Evolutionary conservation across 306 rosid species (phyloP).

Genomic region (Vigna radiata): DNA sequence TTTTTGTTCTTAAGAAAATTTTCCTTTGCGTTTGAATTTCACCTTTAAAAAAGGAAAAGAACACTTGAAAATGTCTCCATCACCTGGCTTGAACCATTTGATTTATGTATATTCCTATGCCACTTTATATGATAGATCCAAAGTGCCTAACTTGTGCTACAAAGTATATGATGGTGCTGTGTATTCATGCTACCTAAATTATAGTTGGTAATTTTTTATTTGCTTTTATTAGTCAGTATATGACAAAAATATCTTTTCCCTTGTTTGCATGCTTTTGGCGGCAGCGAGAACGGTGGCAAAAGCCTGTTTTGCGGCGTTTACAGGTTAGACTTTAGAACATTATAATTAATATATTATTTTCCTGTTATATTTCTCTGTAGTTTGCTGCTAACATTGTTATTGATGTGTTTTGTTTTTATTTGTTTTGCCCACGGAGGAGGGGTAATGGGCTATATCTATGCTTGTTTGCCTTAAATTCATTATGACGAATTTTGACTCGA

Average conservation of each 20-base stretch:
- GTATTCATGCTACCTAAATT: not conserved
- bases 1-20: not conserved
- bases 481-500: constrained; percentile 43
- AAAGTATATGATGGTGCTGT: not conserved
- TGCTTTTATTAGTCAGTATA: constrained; percentile 23
- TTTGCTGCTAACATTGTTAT: constrained; percentile 33
- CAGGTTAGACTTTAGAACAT: constrained; percentile 49
- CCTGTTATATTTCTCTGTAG: constrained; percentile 10
- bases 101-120: constrained; percentile 16
- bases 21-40: not conserved
- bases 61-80: constrained; percentile 14
- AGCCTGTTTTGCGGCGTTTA: constrained; percentile 58
- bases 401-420: not conserved
- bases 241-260: not conserved
- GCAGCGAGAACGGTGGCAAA: constrained; percentile 58
- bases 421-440: not conserved
- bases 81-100: not conserved
- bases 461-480: constrained; percentile 28
- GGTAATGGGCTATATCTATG: not conserved
- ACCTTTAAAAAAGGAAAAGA: not conserved
- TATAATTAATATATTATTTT: not conserved
- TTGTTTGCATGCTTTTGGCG: constrained; percentile 23
- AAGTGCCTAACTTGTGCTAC: not conserved
- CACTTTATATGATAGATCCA: constrained; percentile 21
- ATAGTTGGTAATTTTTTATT: not conserved